Percentiles rank a stretch among this genome's conserved stretches.
phyloP scores from a whole-genome alignment of 768 basidiomycete species.

The Mycena epipterygia region DNA sequence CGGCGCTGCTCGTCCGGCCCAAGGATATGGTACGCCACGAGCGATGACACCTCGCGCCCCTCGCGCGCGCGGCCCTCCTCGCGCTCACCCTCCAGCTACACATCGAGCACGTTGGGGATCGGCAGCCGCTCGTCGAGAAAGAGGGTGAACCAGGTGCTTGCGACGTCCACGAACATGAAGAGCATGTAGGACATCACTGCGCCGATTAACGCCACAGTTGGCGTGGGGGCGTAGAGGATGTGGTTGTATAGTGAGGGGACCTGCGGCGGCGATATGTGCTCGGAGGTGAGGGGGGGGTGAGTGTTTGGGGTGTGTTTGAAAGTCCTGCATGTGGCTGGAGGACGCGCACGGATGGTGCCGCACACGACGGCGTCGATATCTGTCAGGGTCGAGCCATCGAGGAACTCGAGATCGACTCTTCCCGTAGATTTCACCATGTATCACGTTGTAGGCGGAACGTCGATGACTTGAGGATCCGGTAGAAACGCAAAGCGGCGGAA shows the following conservation, averaged over 20 bases:
- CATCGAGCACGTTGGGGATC: slow-evolving; percentile 51
- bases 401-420: slow-evolving; percentile 52
- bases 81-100: slow-evolving; percentile 53
- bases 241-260: slow-evolving; percentile 61
- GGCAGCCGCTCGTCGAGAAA: slow-evolving; percentile 51
- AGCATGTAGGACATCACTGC: slow-evolving; percentile 59
- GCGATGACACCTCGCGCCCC: slow-evolving; percentile 45
- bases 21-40: slow-evolving; percentile 54
- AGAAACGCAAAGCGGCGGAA: slow-evolving; percentile 51
- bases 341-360: slow-evolving; percentile 61
- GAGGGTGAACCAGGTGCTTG: slow-evolving; percentile 63
- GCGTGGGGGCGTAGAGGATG: slow-evolving; percentile 61
- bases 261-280: slow-evolving; percentile 48
- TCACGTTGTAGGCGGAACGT: slow-evolving; percentile 55
- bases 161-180: slow-evolving; percentile 62
- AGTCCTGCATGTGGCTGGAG: slow-evolving; percentile 34
- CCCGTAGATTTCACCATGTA: slow-evolving; percentile 41
- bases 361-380: slow-evolving; percentile 60
- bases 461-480: slow-evolving; percentile 57
- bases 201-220: slow-evolving; percentile 62
- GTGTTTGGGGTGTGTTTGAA: background rate
- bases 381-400: slow-evolving; percentile 53
- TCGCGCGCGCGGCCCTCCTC: slow-evolving; percentile 38
- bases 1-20: slow-evolving; percentile 51
- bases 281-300: slow-evolving; percentile 46